phyloP scores from a whole-genome alignment of 2,329 filamentous ascomycete genomes.

The Kalaharituber pfeilii region DNA sequence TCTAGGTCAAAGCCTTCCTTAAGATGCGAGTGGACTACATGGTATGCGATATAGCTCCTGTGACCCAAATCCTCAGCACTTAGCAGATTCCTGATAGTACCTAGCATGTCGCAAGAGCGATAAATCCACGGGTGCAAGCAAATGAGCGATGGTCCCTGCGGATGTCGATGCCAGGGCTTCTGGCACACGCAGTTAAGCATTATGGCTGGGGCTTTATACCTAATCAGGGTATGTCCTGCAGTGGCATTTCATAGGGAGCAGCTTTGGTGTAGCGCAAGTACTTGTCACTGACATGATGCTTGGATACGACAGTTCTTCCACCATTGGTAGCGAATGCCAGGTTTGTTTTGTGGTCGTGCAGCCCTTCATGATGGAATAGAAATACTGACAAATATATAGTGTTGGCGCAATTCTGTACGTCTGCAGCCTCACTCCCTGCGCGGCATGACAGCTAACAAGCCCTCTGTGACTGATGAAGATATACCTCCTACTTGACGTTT shows the following conservation, averaged over 20 bases:
- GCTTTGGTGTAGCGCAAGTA: no score
- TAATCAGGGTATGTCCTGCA: conserved; percentile 35
- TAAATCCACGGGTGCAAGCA: conserved; percentile 34
- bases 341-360: not conserved
- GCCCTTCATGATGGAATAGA: not conserved
- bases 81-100: no score
- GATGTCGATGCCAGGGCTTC: conserved; percentile 50
- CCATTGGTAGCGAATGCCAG: conserved; percentile 42
- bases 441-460: not conserved
- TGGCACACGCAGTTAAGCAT: conserved; percentile 48
- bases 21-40: conserved; percentile 72
- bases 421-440: not conserved
- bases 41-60: conserved; percentile 1
- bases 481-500: conserved; percentile 53
- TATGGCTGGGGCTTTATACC: conserved; percentile 59
- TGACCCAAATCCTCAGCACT: no score
- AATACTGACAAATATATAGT: not conserved
- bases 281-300: not conserved
- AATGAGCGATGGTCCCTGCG: conserved; percentile 37
- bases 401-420: conserved; percentile 49
- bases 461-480: not conserved
- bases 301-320: conserved; percentile 39
- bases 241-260: not conserved
- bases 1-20: conserved; percentile 75
- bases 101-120: conserved; percentile 36